phyloP scores from a whole-genome alignment of 495 filamentous ascomycete genomes.

The Articulospora tetracladia region DNA sequence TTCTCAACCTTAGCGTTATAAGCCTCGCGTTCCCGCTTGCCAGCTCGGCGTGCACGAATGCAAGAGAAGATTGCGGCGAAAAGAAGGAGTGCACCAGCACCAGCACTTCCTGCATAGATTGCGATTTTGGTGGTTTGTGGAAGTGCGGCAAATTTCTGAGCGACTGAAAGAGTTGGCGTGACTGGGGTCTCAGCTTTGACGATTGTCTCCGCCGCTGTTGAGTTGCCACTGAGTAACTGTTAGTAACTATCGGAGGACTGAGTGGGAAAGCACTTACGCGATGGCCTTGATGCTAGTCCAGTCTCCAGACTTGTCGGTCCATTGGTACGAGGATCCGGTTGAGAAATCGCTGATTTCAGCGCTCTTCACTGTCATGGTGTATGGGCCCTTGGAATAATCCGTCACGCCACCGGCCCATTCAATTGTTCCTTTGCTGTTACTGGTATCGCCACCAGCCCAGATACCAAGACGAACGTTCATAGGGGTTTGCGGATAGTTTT shows the following conservation, averaged over 20 bases:
- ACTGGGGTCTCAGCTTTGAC: slow-evolving; percentile 9
- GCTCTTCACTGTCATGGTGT: slow-evolving; percentile 70
- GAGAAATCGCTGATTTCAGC: slow-evolving; percentile 64
- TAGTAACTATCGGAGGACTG: background rate
- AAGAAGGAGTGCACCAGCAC: slow-evolving; percentile 44
- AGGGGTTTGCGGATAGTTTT: slow-evolving; percentile 78
- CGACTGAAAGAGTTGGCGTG: slow-evolving; percentile 31
- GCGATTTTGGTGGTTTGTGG: slow-evolving; percentile 50
- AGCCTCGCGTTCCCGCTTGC: slow-evolving; percentile 59
- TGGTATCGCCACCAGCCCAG: slow-evolving; percentile 81
- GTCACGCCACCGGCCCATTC: slow-evolving; percentile 80
- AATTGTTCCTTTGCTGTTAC: slow-evolving; percentile 47
- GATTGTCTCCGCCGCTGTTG: slow-evolving; percentile 45
- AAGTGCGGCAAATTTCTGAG: slow-evolving; percentile 56
- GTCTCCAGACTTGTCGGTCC: slow-evolving; percentile 58
- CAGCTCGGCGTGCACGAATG: slow-evolving; percentile 62
- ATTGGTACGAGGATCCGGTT: slow-evolving; percentile 64
- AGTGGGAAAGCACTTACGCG: slow-evolving; percentile 40
- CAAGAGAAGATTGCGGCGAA: slow-evolving; percentile 55
- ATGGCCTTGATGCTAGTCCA: slow-evolving; percentile 70
- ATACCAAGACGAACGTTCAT: slow-evolving; percentile 80
- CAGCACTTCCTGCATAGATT: slow-evolving; percentile 54
- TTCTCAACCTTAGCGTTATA: slow-evolving; percentile 26
- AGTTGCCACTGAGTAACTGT: slow-evolving; percentile 51
- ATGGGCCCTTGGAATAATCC: slow-evolving; percentile 66